These are phyloP conservation scores for Gnomoniopsis smithogilvyi DNA, from an alignment of 2,329 filamentous ascomycete genomes.

Conservation along the genomic window DNA sequence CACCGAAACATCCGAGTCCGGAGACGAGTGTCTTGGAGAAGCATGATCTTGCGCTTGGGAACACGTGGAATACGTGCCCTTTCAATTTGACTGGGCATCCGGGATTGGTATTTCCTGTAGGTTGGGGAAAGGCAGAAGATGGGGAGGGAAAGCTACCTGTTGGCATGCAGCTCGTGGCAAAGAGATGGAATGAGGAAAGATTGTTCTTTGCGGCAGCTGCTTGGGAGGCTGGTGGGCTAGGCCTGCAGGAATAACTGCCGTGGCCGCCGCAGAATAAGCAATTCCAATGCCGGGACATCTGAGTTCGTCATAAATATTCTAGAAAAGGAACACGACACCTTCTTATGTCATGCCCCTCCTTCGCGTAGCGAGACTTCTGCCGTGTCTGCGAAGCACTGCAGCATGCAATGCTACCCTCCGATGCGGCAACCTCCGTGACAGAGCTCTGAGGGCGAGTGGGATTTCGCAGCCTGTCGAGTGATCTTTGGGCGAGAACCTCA, in stretches of 20 bases:
- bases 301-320: neutral
- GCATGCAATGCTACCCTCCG: too few relatives aligned
- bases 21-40: conserved; percentile 34
- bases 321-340: too few relatives aligned
- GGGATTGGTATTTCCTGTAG: conserved; percentile 42
- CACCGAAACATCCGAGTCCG: conserved; percentile 35
- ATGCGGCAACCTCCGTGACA: too few relatives aligned
- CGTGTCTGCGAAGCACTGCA: too few relatives aligned
- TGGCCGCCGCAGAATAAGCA: neutral
- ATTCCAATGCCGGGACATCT: neutral
- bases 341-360: too few relatives aligned
- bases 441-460: too few relatives aligned
- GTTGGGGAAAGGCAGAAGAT: conserved; percentile 26
- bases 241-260: conserved; percentile 22
- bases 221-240: conserved; percentile 29
- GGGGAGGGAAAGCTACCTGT: conserved; percentile 25
- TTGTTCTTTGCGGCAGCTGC: conserved; percentile 27
- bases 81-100: conserved; percentile 52
- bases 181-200: conserved; percentile 25
- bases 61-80: conserved; percentile 40
- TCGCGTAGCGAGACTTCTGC: too few relatives aligned
- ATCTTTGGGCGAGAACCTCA: too few relatives aligned
- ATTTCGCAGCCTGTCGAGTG: too few relatives aligned
- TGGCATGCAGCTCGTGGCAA: conserved; percentile 30
- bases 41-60: conserved; percentile 40